phyloP scores from a whole-genome alignment of 75 land plant genomes.

The Selaginella tamariscina region DNA sequence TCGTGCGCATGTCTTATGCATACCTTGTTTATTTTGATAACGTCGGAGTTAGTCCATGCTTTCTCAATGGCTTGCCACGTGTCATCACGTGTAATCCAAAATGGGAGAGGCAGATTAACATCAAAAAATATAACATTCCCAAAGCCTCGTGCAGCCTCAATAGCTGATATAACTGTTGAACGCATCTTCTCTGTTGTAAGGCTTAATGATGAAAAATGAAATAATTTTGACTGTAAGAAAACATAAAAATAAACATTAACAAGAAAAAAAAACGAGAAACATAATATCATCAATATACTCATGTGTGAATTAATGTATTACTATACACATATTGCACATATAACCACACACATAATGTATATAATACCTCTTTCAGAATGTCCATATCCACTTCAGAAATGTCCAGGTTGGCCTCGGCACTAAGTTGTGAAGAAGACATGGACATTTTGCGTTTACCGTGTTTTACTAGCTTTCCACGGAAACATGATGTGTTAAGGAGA shows the following conservation, averaged over 20 bases:
- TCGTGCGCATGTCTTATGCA: no score
- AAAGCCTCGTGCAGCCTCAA: constrained; percentile 41
- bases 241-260: not conserved
- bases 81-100: constrained; percentile 58
- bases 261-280: not conserved
- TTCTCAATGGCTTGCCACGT: constrained; percentile 42
- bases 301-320: no score
- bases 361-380: constrained; percentile 69
- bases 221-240: constrained; percentile 57
- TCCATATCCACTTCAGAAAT: constrained; percentile 59
- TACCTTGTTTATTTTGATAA: constrained; percentile 79
- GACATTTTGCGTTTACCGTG: constrained; percentile 35
- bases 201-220: constrained; percentile 70
- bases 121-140: constrained; percentile 68
- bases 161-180: constrained; percentile 47
- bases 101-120: constrained; percentile 74
- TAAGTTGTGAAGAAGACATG: constrained; percentile 39
- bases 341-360: no score
- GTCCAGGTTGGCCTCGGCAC: constrained; percentile 62
- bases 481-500: constrained; percentile 39
- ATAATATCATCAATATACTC: no score
- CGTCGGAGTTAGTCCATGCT: constrained; percentile 56
- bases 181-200: constrained; percentile 50
- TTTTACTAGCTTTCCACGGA: constrained; percentile 40
- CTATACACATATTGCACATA: no score